Percentiles rank a stretch among this genome's conserved stretches.
Evolutionary conservation across 768 basidiomycete genomes (phyloP).

Genomic region (Suillus spraguei): DNA sequence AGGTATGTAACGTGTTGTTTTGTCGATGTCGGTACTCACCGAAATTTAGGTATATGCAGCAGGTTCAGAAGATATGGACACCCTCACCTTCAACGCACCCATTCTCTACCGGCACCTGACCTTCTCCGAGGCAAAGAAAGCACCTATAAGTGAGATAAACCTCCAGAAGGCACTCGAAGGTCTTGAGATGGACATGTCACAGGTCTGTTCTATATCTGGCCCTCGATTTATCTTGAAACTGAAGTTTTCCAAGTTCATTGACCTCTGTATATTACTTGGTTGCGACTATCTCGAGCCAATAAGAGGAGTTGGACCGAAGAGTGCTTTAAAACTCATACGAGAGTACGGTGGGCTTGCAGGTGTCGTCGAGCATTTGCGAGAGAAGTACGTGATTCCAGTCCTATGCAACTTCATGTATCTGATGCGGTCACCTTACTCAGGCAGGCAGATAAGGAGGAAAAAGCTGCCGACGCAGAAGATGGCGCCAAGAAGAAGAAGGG

Average conservation of each 20-base stretch:
- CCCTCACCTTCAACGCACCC: slow-evolving; percentile 92
- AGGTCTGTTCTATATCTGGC: slow-evolving; percentile 46
- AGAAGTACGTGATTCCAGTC: slow-evolving; percentile 52
- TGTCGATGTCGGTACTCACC: slow-evolving; percentile 1
- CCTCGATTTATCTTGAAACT: not conserved
- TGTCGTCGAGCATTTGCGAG: slow-evolving; percentile 77
- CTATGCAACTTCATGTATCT: not conserved
- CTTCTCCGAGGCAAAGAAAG: slow-evolving; percentile 97
- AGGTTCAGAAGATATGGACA: slow-evolving; percentile 99
- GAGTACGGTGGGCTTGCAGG: slow-evolving; percentile 75
- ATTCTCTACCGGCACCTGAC: slow-evolving; percentile 94
- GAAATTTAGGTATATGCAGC: slow-evolving; percentile 84
- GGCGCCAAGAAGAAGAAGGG: slow-evolving; percentile 62
- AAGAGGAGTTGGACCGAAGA: slow-evolving; percentile 94
- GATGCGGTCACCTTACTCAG: slow-evolving; percentile 18
- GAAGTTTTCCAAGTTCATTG: slow-evolving; percentile 70
- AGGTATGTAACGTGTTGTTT: slow-evolving; percentile 47
- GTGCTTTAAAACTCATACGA: slow-evolving; percentile 87
- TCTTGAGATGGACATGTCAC: slow-evolving; percentile 89
- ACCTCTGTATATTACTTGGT: slow-evolving; percentile 93
- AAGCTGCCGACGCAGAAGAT: slow-evolving; percentile 43
- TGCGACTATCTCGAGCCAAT: slow-evolving; percentile 99
- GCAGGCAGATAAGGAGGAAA: slow-evolving; percentile 43
- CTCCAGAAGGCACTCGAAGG: slow-evolving; percentile 84
- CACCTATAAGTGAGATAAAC: slow-evolving; percentile 91